These are phyloP conservation scores for Fusarium hainanense DNA, from an alignment of 2,329 filamentous ascomycete species.

Conservation along the genomic window DNA sequence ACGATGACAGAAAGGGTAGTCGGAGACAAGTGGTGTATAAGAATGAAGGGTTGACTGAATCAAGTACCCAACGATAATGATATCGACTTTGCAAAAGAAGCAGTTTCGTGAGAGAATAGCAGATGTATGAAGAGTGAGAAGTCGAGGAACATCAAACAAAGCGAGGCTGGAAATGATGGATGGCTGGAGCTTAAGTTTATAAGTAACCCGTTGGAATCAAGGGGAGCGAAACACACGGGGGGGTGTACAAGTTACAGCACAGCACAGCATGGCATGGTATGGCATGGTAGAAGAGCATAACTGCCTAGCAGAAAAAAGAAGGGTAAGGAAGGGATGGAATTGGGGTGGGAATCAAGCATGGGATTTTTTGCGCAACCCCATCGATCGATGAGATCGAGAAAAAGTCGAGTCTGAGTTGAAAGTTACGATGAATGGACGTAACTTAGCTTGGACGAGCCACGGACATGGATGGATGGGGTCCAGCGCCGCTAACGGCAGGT, in stretches of 20 bases:
- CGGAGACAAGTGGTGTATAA: not conserved
- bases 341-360: constrained; percentile 44
- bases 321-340: constrained; percentile 39
- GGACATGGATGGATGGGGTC: constrained; percentile 22
- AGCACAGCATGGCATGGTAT: constrained; percentile 1
- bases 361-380: constrained; percentile 49
- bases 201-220: constrained; percentile 33
- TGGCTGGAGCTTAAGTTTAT: constrained; percentile 43
- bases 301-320: constrained; percentile 14
- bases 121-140: constrained; percentile 25
- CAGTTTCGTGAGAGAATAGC: constrained; percentile 3
- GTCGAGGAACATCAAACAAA: constrained; percentile 24
- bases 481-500: constrained; percentile 16
- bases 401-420: constrained; percentile 33
- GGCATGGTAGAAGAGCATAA: not conserved
- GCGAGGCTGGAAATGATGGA: constrained; percentile 33
- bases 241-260: constrained; percentile 8
- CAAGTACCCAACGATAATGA: not conserved
- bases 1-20: not conserved
- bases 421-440: constrained; percentile 33
- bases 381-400: constrained; percentile 53
- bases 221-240: constrained; percentile 28
- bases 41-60: not conserved
- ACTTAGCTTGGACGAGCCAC: constrained; percentile 33
- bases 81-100: not conserved